Percentiles rank a stretch among this genome's conserved stretches.
phyloP scores from a whole-genome alignment of 2,329 filamentous ascomycete genomes.

The Pseudogymnoascus sp. region DNA sequence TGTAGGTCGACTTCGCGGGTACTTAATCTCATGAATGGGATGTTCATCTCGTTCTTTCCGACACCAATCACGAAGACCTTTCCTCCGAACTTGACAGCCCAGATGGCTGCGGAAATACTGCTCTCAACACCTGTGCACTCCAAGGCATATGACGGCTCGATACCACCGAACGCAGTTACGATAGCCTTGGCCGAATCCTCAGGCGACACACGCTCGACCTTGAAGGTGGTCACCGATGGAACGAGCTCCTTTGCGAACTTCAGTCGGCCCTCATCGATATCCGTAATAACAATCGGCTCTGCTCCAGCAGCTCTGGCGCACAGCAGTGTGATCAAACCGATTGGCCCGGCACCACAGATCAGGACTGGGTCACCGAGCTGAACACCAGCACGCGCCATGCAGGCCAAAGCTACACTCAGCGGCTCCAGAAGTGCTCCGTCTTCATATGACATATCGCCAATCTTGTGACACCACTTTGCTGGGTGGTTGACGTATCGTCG shows the following conservation, averaged over 20 bases:
- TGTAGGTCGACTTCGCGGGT: constrained; percentile 90
- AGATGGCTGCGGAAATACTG: constrained; percentile 78
- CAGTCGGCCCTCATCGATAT: constrained; percentile 81
- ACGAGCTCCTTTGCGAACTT: constrained; percentile 78
- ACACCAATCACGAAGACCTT: constrained; percentile 97
- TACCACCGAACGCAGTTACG: constrained; percentile 62
- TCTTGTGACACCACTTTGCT: constrained; percentile 92
- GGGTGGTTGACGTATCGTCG: constrained; percentile 93
- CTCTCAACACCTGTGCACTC: constrained; percentile 95
- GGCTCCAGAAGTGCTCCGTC: constrained; percentile 87
- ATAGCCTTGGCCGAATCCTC: constrained; percentile 66
- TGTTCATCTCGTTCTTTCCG: constrained; percentile 88
- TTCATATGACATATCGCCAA: constrained; percentile 85
- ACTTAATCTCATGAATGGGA: constrained; percentile 89
- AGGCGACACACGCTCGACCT: constrained; percentile 58
- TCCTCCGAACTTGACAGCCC: constrained; percentile 87
- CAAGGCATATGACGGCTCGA: constrained; percentile 74
- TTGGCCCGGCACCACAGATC: constrained; percentile 88
- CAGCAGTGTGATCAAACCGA: constrained; percentile 80
- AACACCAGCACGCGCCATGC: constrained; percentile 74
- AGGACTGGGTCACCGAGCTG: constrained; percentile 79
- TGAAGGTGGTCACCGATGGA: constrained; percentile 72
- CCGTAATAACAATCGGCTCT: constrained; percentile 85
- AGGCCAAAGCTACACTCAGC: constrained; percentile 79
- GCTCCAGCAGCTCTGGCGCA: constrained; percentile 82